A percentile compares a stretch with the other conserved stretches of the same genome.
Conservation (phyloP, 495 filamentous ascomycete genomes). For the Daldinia caldariorum region DNA sequence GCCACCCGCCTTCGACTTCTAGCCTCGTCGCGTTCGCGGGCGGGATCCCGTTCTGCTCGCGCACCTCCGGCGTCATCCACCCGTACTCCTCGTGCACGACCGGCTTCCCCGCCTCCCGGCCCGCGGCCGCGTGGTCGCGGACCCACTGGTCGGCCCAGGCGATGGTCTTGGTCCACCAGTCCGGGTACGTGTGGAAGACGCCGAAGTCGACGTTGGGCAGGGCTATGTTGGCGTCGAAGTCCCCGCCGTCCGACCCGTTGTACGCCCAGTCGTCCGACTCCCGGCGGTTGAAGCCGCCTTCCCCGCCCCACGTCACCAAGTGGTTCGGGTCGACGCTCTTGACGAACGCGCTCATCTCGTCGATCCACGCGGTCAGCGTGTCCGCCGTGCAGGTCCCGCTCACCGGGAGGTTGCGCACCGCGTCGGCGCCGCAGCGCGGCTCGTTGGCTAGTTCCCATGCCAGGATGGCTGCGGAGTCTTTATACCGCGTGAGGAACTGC, state of each 20-base stretch:
- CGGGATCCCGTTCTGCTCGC: conserved; percentile 36
- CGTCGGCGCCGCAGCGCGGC: conserved; percentile 68
- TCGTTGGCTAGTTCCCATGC: conserved; percentile 80
- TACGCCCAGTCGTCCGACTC: conserved; percentile 49
- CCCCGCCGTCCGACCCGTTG: conserved; percentile 62
- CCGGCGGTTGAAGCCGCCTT: conserved; percentile 49
- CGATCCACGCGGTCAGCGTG: conserved; percentile 70
- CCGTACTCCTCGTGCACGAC: conserved; percentile 69
- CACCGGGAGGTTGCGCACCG: conserved; percentile 47
- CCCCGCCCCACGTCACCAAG: conserved; percentile 75
- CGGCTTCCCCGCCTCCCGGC: conserved; percentile 65
- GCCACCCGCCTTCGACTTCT: conserved; percentile 66
- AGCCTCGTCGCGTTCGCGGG: conserved; percentile 11
- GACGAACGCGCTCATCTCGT: conserved; percentile 68
- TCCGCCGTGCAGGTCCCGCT: conserved; percentile 58
- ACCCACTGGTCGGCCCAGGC: conserved; percentile 66
- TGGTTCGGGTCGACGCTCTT: conserved; percentile 70
- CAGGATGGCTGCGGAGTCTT: conserved; percentile 66
- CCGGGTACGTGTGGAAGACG: conserved; percentile 71
- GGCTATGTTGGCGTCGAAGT: conserved; percentile 66
- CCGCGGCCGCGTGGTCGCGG: conserved; percentile 64
- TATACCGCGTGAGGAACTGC: conserved; percentile 69
- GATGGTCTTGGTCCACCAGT: conserved; percentile 49
- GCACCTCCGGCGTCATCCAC: conserved; percentile 34
- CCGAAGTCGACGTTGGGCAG: conserved; percentile 68